Base-by-base conservation (phyloP, 2,329 filamentous ascomycete species). In the Chaetomium sp. region DNA sequence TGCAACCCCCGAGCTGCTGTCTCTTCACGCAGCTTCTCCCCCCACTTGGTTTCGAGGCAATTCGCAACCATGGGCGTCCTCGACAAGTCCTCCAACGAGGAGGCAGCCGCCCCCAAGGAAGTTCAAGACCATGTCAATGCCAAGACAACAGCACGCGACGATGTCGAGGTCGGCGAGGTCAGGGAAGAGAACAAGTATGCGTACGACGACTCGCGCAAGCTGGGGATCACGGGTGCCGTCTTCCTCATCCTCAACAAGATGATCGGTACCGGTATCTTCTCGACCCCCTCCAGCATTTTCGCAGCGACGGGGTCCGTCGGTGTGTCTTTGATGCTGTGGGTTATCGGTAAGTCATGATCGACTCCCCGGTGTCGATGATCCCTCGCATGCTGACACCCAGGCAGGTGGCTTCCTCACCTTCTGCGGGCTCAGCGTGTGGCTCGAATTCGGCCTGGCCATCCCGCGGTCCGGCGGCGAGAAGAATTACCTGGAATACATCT, bases 401-500 rank as follows among this genome's bases (percentile, higher is more conserved):
- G 19, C 49, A 68, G 70, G 68, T 12, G 71, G 72, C n/a, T 74
- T 87, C 38, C 77, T 88, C 31, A 85, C 86, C 1, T 85, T 86
- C 65, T 81, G 79, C 64, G 86, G 86, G 23, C 78, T 88, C 7
- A 83, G 82, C 59, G 85, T 89, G 4, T 88, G 84, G 71, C 80
- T 89, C 47, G 86, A 88, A 69, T 87, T 88, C 67, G 86, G 86
- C 21, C 79, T 87, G 2, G 85, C 84, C 7, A 87, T 88, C 31
- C 86, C 86, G 1, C 78, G 82, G 21, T 87, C 84, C 8, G 86
- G 87, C 1, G 87, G 86, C 25, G 85, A 88, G 67, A 89, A 89
- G 78, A 87, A 87, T 72, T 89, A 89, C 70, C 83, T 89, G 57
- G 86, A 89, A 71, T 81, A 84, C 7, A 83, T 86, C 4, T 88